Evolutionary conservation across 179 eudicot species (phyloP), one percentile per base, ranked within the genome.

Genomic region (Sideroxylon spinosum): DNA sequence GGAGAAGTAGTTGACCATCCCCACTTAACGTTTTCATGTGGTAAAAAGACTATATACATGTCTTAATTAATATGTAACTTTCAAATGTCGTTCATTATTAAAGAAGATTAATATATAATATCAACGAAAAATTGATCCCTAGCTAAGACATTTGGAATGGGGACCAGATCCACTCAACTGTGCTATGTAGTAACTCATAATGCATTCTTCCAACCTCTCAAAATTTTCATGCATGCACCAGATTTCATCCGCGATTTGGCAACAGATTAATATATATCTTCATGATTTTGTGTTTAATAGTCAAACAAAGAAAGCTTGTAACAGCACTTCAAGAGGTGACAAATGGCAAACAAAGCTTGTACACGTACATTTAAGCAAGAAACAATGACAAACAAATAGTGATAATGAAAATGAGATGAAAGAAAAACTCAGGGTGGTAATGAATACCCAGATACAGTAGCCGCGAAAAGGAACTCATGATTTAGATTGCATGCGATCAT

Each of bases 141-240:
- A 20, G 28, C 13, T 26, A 25, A 25, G 19, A 37, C 2, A 65
- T 26, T 12, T 26, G 68, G 68, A 25, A 11, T 25, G 68, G 68
- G 68, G 68, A 65, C 68, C 68, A 65, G 44, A 65, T 28, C 68
- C 68, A 65, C 44, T 65, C 9, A 61, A 12, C 65, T 61, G 26
- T 8, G 26, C 65, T 61, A 61, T 7, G 11, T 20, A 61, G n/a
- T n/a, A n/a, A n/a, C 7, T 9, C 10, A 61, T n/a, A 37, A 37
- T 1, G 44, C 44, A 37, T 37, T 6, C 44, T 61, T 61, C 65
- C 12, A 20, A n/a, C 23, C 23, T 8, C 65, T n/a, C 20, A 6
- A 61, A 7, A n/a, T 0, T 22, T n/a, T 22, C 65, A 61, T 6
- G 44, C 44, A 37, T 37, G 44, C 44, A 37, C 44, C 44, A 3